phyloP scores from a whole-genome alignment of 306 rosid genomes.

The Cucumis melo region DNA sequence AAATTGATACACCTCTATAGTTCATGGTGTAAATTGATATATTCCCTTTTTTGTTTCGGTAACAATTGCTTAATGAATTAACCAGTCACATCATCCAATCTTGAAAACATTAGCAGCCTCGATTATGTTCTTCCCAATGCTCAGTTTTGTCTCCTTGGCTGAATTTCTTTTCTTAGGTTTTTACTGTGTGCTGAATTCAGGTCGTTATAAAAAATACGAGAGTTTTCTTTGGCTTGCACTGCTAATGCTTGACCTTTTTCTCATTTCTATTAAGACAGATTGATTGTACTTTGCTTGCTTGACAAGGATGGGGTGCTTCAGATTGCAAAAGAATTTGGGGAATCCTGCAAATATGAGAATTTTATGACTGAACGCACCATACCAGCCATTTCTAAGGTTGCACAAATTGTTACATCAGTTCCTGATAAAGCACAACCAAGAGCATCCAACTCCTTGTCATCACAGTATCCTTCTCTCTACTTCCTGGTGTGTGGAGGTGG shows the following conservation, averaged over 20 bases:
- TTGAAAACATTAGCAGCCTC: background rate
- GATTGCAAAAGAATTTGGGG: conserved; percentile 64
- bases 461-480: conserved; percentile 62
- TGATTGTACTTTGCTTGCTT: conserved; percentile 60
- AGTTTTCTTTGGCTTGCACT: background rate
- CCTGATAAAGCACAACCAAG: conserved; percentile 82
- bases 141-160: background rate
- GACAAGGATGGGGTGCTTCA: conserved; percentile 71
- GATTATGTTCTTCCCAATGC: background rate
- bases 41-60: background rate
- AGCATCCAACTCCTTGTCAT: conserved; percentile 44
- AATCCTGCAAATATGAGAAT: conserved; percentile 18
- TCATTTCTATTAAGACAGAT: conserved; percentile 29
- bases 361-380: conserved; percentile 17
- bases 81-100: background rate
- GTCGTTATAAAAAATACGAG: background rate
- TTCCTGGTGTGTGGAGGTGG: background rate
- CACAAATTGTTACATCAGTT: conserved; percentile 71
- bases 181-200: background rate
- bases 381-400: conserved; percentile 40
- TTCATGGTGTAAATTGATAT: no score
- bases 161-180: background rate
- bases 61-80: background rate
- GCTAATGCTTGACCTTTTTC: background rate
- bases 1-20: no score